Percentiles rank a stretch among this genome's conserved stretches.
Evolutionary conservation across 257 asterid genomes (phyloP).

Genomic region (Plantago elongata): DNA sequence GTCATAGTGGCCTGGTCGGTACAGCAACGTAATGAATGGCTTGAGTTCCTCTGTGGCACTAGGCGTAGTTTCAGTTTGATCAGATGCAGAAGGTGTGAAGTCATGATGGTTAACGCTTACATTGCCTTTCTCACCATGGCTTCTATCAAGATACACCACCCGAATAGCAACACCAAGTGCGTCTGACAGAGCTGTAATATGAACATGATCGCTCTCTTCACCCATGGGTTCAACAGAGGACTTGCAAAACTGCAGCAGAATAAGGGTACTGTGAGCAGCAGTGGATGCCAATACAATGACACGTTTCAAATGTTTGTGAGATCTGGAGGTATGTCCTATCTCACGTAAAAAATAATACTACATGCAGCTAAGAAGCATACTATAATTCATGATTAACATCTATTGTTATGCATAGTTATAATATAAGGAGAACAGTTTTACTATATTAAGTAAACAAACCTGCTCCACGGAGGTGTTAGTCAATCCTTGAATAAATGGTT

Average conservation of each 20-base stretch:
- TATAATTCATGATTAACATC: too few species aligned
- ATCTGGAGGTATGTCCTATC: not conserved
- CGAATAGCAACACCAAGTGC: slow-evolving; percentile 86
- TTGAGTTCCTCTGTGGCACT: slow-evolving; percentile 24
- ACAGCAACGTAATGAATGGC: slow-evolving; percentile 74
- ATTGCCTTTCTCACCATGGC: slow-evolving; percentile 69
- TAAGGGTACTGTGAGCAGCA: slow-evolving; percentile 9
- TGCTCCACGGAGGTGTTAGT: slow-evolving; percentile 72
- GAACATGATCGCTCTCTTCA: slow-evolving; percentile 97
- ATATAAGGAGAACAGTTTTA: not conserved
- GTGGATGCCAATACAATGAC: not conserved
- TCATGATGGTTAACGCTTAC: slow-evolving; percentile 89
- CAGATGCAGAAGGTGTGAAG: slow-evolving; percentile 44
- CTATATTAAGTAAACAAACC: slow-evolving; percentile 40
- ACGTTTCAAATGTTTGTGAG: not conserved
- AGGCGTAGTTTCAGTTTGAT: slow-evolving; percentile 7
- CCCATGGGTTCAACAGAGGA: slow-evolving; percentile 99
- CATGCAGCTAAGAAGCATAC: too few species aligned
- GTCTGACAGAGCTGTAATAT: slow-evolving; percentile 92
- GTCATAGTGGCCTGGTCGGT: slow-evolving; percentile 97
- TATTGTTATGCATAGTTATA: not conserved
- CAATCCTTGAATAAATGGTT: slow-evolving; percentile 86
- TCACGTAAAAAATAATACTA: not conserved
- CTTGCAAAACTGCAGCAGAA: slow-evolving; percentile 79
- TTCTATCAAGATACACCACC: slow-evolving; percentile 85